Evolutionary conservation across 768 basidiomycete species (phyloP), one percentile per base, ranked within the genome.

Genomic region (Trametes sanguinea): DNA sequence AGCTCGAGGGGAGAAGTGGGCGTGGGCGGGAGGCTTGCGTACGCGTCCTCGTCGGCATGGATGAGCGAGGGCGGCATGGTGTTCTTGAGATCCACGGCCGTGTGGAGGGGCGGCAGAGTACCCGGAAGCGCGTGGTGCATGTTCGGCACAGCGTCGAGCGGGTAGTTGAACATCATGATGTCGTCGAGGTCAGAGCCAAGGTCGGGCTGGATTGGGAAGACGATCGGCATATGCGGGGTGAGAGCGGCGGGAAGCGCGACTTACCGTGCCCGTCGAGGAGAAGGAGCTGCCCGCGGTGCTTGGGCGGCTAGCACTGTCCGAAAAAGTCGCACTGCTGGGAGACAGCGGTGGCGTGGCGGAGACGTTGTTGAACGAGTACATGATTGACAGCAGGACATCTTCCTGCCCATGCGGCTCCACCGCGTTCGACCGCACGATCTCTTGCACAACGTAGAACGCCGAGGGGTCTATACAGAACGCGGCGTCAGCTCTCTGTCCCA

Each of bases 31-130:
- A 72, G 64, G 57, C 68, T 69, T 51, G 66, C 54, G 64, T 72
- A 72, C 27, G 68, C 71, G 27, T 72, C 71, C 32, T 72, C 71
- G 62, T 64, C 68, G 37, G 63, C 66, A 42, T 67, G 68, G 52
- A 68, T 64, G 30, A 67, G 68, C 35, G 60, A 64, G 3, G 67
- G 67, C 3, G 63, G 59, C 37, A 62, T 57, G 57, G 47, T 47
- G 54, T 29, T 43, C 42, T 57, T 46, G 32, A 40, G 17, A 44
- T 43, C 42, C 33, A 40, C 42, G 6, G 47, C 35, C 10, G 57
- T 17, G 58, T 55, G 58, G 5, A 56, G 54, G 29, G 61, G 61
- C 10, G 60, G 59, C 60, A 60, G 54, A 17, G 60, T 56, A 62
- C 40, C 42, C 27, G 39, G 40, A 33, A 56, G 39, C 55, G 42